Conservation (phyloP, 2,329 filamentous ascomycete genomes). For the Aphanoascus verrucosus region DNA sequence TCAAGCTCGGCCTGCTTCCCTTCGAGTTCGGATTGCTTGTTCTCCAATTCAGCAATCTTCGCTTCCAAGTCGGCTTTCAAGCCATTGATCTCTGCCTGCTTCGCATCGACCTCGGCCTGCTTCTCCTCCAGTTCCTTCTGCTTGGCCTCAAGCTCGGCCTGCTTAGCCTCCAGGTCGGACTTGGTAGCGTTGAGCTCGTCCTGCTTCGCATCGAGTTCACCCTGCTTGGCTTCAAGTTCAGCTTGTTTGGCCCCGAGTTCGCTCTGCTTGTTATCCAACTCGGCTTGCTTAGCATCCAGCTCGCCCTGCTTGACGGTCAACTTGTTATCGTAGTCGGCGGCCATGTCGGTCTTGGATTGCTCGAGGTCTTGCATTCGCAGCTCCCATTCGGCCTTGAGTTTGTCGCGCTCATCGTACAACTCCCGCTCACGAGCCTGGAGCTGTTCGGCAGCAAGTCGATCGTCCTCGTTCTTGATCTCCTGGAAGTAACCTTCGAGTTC, state of each 20-base stretch:
- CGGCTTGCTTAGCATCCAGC: conserved; percentile 24
- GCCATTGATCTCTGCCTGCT: conserved; percentile 15
- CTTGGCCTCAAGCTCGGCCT: conserved; percentile 15
- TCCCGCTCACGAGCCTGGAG: conserved; percentile 34
- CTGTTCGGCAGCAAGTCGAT: conserved; percentile 29
- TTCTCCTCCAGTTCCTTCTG: conserved; percentile 15
- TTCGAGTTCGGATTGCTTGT: conserved; percentile 22
- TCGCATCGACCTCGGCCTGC: conserved; percentile 13
- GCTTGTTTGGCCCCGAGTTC: conserved; percentile 22
- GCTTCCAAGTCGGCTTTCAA: conserved; percentile 20
- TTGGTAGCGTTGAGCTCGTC: conserved; percentile 18
- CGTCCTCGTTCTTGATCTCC: conserved; percentile 36
- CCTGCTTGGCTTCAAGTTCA: conserved; percentile 19
- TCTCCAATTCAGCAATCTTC: conserved; percentile 13
- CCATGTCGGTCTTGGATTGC: conserved; percentile 27
- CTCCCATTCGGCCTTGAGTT: conserved; percentile 28
- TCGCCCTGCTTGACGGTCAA: conserved; percentile 23
- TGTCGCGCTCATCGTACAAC: conserved; percentile 32
- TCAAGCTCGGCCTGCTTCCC: conserved; percentile 18
- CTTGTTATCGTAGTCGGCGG: conserved; percentile 27
- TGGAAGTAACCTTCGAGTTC: conserved; percentile 40
- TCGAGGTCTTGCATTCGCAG: conserved; percentile 31
- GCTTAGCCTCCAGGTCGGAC: conserved; percentile 16
- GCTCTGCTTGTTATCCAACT: conserved; percentile 21
- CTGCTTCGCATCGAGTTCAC: conserved; percentile 13